Percentiles rank a stretch among this genome's conserved stretches.
Conservation (phyloP, 1,284 basidiomycete species). For the Cryptococcus wingfieldii region DNA sequence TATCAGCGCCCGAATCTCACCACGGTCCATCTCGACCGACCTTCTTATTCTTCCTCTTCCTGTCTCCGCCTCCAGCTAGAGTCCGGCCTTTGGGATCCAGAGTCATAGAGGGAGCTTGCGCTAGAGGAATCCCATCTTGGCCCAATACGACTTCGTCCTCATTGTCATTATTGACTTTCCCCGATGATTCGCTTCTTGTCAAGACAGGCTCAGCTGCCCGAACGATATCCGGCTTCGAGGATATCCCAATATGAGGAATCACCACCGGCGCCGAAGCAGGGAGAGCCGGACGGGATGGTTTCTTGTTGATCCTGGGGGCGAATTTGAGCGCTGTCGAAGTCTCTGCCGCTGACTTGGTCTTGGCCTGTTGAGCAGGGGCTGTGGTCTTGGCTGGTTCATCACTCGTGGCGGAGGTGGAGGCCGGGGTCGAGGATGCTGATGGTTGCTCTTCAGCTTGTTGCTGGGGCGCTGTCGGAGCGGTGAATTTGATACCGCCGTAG, state of each 20-base stretch:
- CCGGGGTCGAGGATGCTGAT: neutral
- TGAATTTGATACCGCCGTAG: slow-evolving; percentile 46
- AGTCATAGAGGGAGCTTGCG: slow-evolving; percentile 45
- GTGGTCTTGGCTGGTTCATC: neutral
- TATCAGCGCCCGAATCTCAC: neutral
- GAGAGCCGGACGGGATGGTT: slow-evolving; percentile 9
- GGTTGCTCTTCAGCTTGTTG: neutral
- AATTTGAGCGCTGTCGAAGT: slow-evolving; percentile 42
- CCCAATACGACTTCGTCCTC: slow-evolving; percentile 24
- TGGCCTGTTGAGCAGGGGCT: neutral
- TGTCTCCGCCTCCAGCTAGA: slow-evolving; percentile 17
- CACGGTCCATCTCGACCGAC: slow-evolving; percentile 9
- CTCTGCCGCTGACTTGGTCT: slow-evolving; percentile 14
- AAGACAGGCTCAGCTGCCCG: slow-evolving; percentile 11
- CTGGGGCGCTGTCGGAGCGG: slow-evolving; percentile 3
- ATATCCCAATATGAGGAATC: neutral
- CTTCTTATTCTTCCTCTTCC: slow-evolving; percentile 42
- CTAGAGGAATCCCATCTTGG: slow-evolving; percentile 33
- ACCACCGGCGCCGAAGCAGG: neutral
- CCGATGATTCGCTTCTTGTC: neutral
- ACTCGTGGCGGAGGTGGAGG: neutral
- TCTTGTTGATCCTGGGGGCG: slow-evolving; percentile 39
- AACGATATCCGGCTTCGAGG: slow-evolving; percentile 10
- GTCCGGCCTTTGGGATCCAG: slow-evolving; percentile 24
- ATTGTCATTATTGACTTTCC: neutral